Percentiles rank a stretch among this genome's conserved stretches.
Conservation (phyloP, 2,329 filamentous ascomycete genomes). For the Talaromyces sp. region DNA sequence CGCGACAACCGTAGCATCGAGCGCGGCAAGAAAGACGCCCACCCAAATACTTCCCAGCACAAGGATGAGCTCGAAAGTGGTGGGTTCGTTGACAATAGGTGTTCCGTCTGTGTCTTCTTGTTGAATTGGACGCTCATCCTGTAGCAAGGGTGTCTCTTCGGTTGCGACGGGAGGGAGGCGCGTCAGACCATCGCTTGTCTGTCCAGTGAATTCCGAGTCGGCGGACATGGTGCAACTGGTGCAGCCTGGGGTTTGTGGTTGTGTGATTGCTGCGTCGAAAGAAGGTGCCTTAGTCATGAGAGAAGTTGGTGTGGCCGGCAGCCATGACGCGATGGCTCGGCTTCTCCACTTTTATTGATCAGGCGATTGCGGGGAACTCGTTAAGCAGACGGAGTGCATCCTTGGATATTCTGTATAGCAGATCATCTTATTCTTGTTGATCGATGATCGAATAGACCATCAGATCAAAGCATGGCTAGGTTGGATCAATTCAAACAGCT, state of each 20-base stretch:
- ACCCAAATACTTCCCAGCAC: constrained; percentile 52
- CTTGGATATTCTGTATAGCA: no score
- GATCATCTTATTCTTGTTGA: not conserved
- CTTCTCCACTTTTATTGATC: not conserved
- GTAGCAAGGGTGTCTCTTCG: constrained; percentile 18
- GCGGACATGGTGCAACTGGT: constrained; percentile 2
- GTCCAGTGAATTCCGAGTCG: constrained; percentile 9
- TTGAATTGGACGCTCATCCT: not conserved
- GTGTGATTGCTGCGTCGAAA: not conserved
- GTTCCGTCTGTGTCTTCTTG: constrained; percentile 17
- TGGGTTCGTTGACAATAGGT: constrained; percentile 44
- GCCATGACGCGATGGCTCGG: not conserved
- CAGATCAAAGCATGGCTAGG: not conserved
- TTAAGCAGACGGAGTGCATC: no score
- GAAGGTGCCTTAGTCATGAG: not conserved
- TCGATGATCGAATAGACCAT: not conserved
- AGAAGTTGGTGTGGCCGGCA: not conserved
- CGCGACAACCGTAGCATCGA: constrained; percentile 78
- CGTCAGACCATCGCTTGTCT: constrained; percentile 16
- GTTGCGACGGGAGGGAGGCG: constrained; percentile 16
- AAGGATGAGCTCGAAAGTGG: constrained; percentile 45
- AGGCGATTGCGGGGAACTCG: constrained; percentile 1
- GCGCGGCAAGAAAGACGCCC: constrained; percentile 54
- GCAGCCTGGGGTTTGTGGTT: not conserved
- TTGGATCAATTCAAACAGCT: not conserved